phyloP scores from a whole-genome alignment of 139 green algal species.

The Chlamydomonas schloesseri region DNA sequence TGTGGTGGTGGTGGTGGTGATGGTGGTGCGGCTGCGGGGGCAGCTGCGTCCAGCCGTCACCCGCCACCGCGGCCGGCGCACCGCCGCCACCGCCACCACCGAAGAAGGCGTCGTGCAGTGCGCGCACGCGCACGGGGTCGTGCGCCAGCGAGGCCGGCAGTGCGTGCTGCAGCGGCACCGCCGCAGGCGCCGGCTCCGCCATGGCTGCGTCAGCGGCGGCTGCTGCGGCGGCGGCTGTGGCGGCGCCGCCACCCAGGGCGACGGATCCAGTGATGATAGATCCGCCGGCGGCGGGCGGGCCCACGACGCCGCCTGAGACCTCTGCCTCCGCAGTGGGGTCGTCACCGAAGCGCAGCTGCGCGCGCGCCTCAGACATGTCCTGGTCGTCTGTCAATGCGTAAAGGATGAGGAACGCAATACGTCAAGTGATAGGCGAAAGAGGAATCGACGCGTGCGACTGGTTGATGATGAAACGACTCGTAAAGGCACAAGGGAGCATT shows the following conservation, averaged over 20 bases:
- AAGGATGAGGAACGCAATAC: too few relatives aligned
- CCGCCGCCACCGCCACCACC: neutral
- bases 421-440: too few relatives aligned
- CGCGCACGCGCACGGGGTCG: constrained; percentile 64
- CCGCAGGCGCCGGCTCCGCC: too few relatives aligned
- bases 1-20: neutral
- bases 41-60: neutral
- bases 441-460: too few relatives aligned
- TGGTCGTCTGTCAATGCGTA: neutral
- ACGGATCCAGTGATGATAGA: constrained; percentile 2
- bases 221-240: neutral
- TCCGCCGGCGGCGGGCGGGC: neutral
- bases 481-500: too few relatives aligned
- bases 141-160: constrained; percentile 74
- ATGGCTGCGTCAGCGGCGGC: neutral
- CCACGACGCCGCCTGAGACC: constrained; percentile 18
- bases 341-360: constrained; percentile 14
- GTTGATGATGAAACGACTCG: too few relatives aligned
- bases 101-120: constrained; percentile 66
- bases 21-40: neutral
- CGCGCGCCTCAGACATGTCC: constrained; percentile 42
- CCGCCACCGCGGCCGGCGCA: neutral
- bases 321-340: constrained; percentile 8
- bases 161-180: constrained; percentile 63
- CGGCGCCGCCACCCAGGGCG: neutral